Percentiles rank a stretch among this genome's conserved stretches.
Evolutionary conservation across 352 stramenopile genomes (phyloP).

Genomic region (Thraustochytrium sp.): DNA sequence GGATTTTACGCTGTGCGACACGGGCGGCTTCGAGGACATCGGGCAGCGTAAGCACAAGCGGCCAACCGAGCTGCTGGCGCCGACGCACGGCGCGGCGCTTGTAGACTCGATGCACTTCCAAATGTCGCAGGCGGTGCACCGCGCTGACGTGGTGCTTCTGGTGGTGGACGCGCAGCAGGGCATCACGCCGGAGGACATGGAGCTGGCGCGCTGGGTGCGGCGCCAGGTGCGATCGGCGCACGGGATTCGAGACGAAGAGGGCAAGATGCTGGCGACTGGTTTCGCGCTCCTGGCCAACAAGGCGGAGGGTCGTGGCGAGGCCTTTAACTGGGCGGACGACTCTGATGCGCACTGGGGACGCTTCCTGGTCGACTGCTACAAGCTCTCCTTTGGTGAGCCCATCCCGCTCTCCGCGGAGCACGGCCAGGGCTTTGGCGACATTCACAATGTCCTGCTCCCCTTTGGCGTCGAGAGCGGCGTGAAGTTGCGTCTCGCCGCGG

Average conservation of each 20-base stretch:
- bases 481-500: not conserved
- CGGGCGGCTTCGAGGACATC: constrained; percentile 52
- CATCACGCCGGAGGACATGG: constrained; percentile 55
- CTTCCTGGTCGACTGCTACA: constrained; percentile 43
- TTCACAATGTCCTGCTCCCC: constrained; percentile 49
- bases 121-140: constrained; percentile 70
- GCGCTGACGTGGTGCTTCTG: constrained; percentile 67
- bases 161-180: constrained; percentile 58
- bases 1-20: constrained; percentile 57
- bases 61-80: constrained; percentile 63
- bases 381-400: constrained; percentile 56
- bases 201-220: constrained; percentile 32
- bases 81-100: not conserved
- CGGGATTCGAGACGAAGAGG: constrained; percentile 7
- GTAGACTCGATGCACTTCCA: constrained; percentile 71
- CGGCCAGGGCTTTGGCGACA: constrained; percentile 55
- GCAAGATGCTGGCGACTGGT: not conserved
- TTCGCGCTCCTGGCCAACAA: constrained; percentile 51
- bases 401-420: constrained; percentile 58
- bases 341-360: not conserved
- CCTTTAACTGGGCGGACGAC: constrained; percentile 23
- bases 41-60: constrained; percentile 39
- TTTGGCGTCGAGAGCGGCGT: constrained; percentile 1
- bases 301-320: not conserved
- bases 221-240: not conserved